Base-by-base conservation (phyloP, 768 basidiomycete genomes). In the Pleurotus cornucopiae region DNA sequence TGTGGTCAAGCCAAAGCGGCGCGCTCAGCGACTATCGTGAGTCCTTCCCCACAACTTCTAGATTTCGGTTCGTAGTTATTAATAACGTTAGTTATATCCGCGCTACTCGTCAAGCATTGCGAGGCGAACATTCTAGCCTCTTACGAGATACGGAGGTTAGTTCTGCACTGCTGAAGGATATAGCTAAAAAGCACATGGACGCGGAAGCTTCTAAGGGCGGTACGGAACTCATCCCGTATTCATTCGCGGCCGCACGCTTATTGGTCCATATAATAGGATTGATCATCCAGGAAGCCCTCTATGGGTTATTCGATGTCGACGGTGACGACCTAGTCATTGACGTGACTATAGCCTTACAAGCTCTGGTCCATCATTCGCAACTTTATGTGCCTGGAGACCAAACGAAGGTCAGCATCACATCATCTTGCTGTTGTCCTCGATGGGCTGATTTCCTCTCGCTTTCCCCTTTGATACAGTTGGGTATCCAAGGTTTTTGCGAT, bases 401-500 rank as follows among this genome's bases (percentile, higher is more conserved):
- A 63, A 76, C 82, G 46, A 96, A 95, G 80, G 89, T 91, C 63
- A 61, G 74, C 64, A 21, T 37, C n/a, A 30, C 25, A n/a, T 18
- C 58, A 20, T 51, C 53, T 37, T 51, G 52, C 49, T 61, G 37
- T 45, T 38, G 48, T 47, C 43, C 38, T 37, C 41, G 44, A 14
- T 23, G 21, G 20, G 9, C 23, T 25, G 30, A 44, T 51, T 39
- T 56, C 37, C 16, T 20, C 25, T 51, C 2, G 53, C 26, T 12
- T 11, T 57, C 38, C 34, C 37, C 60, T 61, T 55, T 51, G 37
- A 20, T 60, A 38, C 61, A 89, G 89, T 74, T 84, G 57, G 80
- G 83, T 23, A 75, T 96, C 40, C 85, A 91, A 64, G 93, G 93
- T n/a, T 94, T 97, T 74, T 85, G 82, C 65, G 93, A 96, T 72